These are phyloP conservation scores for Lactarius tabidus DNA, from an alignment of 768 basidiomycete species.

Conservation along the genomic window DNA sequence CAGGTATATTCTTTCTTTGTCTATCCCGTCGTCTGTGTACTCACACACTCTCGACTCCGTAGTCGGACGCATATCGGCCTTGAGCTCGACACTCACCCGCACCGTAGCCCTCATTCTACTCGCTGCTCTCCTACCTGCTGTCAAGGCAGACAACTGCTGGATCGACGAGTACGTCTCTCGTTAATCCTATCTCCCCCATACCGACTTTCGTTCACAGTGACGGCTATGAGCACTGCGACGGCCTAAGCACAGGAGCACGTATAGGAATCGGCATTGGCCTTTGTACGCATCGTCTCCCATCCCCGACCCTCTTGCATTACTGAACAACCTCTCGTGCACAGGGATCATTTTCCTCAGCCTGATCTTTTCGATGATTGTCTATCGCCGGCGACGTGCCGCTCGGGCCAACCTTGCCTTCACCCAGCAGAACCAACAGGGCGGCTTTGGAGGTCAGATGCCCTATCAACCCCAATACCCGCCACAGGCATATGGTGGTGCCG, in stretches of 20 bases:
- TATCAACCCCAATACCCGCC: slow-evolving; percentile 15
- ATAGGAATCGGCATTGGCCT: neutral
- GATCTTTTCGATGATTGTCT: neutral
- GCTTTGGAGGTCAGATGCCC: neutral
- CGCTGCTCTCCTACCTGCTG: neutral
- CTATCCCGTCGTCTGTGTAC: neutral
- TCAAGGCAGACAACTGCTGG: slow-evolving; percentile 5
- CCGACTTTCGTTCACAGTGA: neutral
- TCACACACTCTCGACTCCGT: neutral
- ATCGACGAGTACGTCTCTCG: neutral
- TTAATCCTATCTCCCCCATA: neutral
- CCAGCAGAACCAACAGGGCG: neutral
- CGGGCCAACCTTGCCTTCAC: slow-evolving; percentile 2
- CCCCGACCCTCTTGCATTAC: neutral
- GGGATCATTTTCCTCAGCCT: neutral
- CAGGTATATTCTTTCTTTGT: neutral
- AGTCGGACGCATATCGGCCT: neutral
- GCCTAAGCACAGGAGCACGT: slow-evolving; percentile 6
- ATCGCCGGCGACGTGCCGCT: slow-evolving; percentile 6
- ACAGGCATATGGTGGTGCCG: neutral
- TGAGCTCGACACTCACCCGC: neutral
- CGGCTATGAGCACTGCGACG: neutral
- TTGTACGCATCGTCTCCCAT: neutral
- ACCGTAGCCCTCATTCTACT: neutral
- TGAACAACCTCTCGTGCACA: neutral